Evolutionary conservation across 1,284 basidiomycete species (phyloP), one percentile per base, ranked within the genome.

Genomic region (Pisolithus thermaeus): DNA sequence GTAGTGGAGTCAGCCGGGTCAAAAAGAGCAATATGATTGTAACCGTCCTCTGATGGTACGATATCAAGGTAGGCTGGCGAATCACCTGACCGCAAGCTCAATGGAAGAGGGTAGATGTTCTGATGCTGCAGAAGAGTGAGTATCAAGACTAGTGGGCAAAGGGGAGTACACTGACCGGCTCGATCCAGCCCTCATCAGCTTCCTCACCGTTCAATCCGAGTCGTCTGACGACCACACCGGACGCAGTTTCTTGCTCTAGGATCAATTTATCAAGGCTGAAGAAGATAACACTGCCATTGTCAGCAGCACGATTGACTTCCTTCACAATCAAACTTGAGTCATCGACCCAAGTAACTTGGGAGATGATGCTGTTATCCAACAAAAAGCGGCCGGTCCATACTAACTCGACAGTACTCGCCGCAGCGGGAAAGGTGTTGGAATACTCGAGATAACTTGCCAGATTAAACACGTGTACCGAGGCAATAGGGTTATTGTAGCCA

Each of bases 181-280:
- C 90, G 58, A 97, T 92, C 95, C 96, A 98, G 0, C 96, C 96
- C 40, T 84, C 81, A 62, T 96, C 94, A 1, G 84, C 87, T 63
- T 94, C 79, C 63, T 94, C 92, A 4, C 91, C 91, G 16, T 83
- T 70, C 63, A 81, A 82, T 12, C 93, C 92, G 18, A 91, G 73
- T 56, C 75, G 85, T 52, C 90, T 76, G 12, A 91, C 89, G 12
- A 89, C 80, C 47, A 63, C 70, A 11, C 83, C 93, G 25, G 58
- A 65, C 44, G 55, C 68, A 47, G 46, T 56, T 47, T 65, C 59
- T 7, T 54, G 60, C 20, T 56, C 50, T 14, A 12, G 32, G 49
- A 44, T 49, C 41, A 58, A 58, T 18, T 61, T 64, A 38, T 64
- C 69, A 42, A 90, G 60, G 56, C 90, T 75, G 60, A 96, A 95